Base-by-base conservation (phyloP, 306 rosid species). In the Morella rubra region DNA sequence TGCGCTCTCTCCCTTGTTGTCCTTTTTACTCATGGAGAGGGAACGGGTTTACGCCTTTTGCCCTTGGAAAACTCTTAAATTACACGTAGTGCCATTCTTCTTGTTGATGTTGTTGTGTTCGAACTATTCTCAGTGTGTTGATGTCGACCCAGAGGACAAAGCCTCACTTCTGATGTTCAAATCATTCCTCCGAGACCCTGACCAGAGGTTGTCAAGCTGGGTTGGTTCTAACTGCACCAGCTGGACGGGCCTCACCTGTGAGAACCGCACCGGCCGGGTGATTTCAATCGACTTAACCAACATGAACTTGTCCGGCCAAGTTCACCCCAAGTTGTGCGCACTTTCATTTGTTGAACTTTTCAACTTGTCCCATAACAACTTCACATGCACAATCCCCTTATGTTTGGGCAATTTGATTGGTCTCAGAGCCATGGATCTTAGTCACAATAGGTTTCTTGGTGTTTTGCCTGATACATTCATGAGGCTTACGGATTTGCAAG, bases 171-270 rank as follows among this genome's bases (percentile, higher is more conserved):
- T 87, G 44, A 20, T 32, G 56, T 82, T 96, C 69, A 87, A 62
- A 78, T 86, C 96, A 15, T 14, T 69, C 74, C 40, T 96, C 27
- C 89, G 82, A 76, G 89, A 88, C 85, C 93, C 98, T 51, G 75
- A 82, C 82, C 88, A 80, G 81, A 85, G 86, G 50, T 81, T 96
- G 75, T 77, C 93, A 56, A 89, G 71, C 81, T 96, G 99, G 99
- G 90, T 73, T 15, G 91, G 91, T 22, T 89, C 93, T 44, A 89
- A 89, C 74, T 95, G 98, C 85, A 68, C 86, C 49, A 78, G 80
- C 78, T 95, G 98, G 98, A 78, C 70, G 56, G 97, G 98, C 74
- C 78, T 92, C 81, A 67, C 86, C 51, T 95, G 98, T 81, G 89
- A 90, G 76, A 87, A 86, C 84, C 89, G 5, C 59, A 83, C 92